A percentile compares a stretch with the other conserved stretches of the same genome.
Conservation (phyloP, 306 rosid species). For the Dryas drummondii region DNA sequence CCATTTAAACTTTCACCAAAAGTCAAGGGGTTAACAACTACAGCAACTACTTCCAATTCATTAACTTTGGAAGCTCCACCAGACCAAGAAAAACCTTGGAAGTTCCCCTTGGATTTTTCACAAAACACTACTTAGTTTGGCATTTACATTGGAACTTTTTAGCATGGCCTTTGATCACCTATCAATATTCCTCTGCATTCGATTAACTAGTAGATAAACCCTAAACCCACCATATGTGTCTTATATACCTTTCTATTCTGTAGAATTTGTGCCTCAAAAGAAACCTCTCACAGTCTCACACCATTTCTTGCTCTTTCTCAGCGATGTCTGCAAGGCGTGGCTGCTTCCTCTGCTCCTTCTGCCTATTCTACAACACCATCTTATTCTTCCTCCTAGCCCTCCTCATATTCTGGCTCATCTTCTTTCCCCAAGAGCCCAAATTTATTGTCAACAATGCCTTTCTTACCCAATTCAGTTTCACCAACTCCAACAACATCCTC, state of each 20-base stretch:
- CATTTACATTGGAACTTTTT: neutral
- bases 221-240: neutral
- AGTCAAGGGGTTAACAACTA: too few relatives aligned
- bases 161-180: neutral
- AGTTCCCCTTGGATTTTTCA: neutral
- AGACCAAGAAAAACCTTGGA: neutral
- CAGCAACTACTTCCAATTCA: too few relatives aligned
- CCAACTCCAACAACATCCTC: conserved; percentile 18
- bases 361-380: conserved; percentile 20
- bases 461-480: conserved; percentile 40
- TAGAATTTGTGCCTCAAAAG: neutral
- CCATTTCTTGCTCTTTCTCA: neutral
- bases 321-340: neutral
- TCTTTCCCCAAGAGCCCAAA: conserved; percentile 46
- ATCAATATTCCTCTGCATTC: neutral
- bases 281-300: too few relatives aligned
- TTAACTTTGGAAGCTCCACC: too few relatives aligned
- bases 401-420: conserved; percentile 46
- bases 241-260: neutral
- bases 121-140: neutral
- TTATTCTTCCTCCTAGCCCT: conserved; percentile 18
- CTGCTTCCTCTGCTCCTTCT: neutral
- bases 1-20: too few relatives aligned
- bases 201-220: neutral
- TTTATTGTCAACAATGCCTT: conserved; percentile 47